Base-by-base conservation (phyloP, 1,284 basidiomycete genomes). In the Pseudozyma sp. region DNA sequence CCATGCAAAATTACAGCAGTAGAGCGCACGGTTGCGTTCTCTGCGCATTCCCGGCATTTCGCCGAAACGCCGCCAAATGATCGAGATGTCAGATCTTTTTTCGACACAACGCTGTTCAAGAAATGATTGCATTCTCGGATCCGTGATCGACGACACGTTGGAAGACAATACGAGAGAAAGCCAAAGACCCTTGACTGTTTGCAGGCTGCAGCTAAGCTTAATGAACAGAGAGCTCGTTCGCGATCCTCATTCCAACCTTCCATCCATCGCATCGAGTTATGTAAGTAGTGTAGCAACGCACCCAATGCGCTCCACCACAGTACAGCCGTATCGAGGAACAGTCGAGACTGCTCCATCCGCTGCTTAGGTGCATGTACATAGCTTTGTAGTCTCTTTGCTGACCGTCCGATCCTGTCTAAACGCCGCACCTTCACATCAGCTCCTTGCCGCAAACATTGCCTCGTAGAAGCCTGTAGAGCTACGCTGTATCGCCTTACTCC, bases 21-120 rank as follows among this genome's bases (percentile, higher is more conserved):
- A 4, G 35, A n/a, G n/a, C 39, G 39, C 39, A 42, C 39, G 39
- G 39, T 42, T 42, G 39, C 39, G 40, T 24, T 51, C 33, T 45
- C 33, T 30, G 31, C 4, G 35, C 29, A 34, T n/a, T 50, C 24
- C 24, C 57, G 68, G 68, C 39, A 11, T 65, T 64, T 70, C 68
- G 68, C 61, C 68, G 61, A 65, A 60, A 57, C 33, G 24, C 68
- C 68, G 61, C n/a, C 14, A 17, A 0, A 16, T 43, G 19, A 5
- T 29, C 10, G 13, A n/a, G 5, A 19, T 68, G 66, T 68, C 7
- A 68, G 66, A 62, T 49, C 53, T 52, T 16, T 4, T 9, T 7
- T 43, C 1, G 3, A 7, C 16, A 14, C n/a, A 1, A 10, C 29
- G 17, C 5, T 5, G 3, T n/a, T 48, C 45, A 34, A 10, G 35